Percentiles rank a stretch among this genome's conserved stretches.
Conservation (phyloP, 208 protist genomes). For the Zelonia costaricensis region DNA sequence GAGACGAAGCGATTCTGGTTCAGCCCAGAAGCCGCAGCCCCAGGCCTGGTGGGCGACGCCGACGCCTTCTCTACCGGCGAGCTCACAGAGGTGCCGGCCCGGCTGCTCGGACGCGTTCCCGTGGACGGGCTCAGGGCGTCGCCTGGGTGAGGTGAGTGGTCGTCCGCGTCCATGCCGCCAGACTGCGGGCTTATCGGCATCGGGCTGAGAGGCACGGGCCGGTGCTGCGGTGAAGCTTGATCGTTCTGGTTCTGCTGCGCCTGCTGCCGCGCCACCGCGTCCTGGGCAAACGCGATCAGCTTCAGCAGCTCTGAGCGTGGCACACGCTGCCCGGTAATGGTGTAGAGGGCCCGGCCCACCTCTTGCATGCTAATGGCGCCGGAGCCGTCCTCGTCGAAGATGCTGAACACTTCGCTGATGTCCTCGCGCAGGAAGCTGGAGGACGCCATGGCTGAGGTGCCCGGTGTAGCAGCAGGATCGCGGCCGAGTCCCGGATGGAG, state of each 20-base stretch:
- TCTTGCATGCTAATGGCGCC: constrained; percentile 72
- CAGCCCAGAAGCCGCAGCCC: neutral
- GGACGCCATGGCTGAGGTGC: neutral
- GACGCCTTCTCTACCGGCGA: too few relatives aligned
- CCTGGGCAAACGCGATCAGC: constrained; percentile 47
- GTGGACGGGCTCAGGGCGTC: neutral
- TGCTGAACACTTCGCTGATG: constrained; percentile 80
- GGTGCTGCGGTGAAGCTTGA: neutral
- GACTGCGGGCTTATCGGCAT: neutral
- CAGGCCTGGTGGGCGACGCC: neutral
- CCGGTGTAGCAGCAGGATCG: too few relatives aligned
- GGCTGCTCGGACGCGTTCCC: neutral
- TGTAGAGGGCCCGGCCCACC: constrained; percentile 65
- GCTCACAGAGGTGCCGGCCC: neutral
- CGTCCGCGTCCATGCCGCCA: neutral
- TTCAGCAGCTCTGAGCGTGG: constrained; percentile 52
- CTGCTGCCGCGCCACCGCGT: constrained; percentile 32
- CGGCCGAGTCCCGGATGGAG: too few relatives aligned
- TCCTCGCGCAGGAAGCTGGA: constrained; percentile 53
- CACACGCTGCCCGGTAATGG: constrained; percentile 72
- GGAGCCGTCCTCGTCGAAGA: constrained; percentile 82
- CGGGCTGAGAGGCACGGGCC: neutral
- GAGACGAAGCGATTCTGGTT: constrained; percentile 7
- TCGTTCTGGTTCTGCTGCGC: constrained; percentile 8
- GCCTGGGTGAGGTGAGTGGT: neutral